These are phyloP conservation scores for Boletus pseudopeckii DNA, from an alignment of 768 basidiomycete genomes.

Conservation along the genomic window DNA sequence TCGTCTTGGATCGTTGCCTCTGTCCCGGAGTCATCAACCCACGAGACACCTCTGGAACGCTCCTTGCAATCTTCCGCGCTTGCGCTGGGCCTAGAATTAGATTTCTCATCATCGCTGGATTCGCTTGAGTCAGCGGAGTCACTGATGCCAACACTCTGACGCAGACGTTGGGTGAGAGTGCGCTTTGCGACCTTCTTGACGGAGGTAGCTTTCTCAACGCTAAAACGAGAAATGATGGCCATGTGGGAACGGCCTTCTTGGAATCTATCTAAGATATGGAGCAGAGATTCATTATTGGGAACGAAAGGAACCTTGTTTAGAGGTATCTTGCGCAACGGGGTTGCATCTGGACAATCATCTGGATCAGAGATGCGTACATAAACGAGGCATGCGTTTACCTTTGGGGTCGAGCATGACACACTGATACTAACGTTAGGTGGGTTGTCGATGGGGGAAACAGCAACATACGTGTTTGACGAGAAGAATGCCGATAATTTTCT, in stretches of 20 bases:
- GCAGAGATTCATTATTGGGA: slow-evolving; percentile 79
- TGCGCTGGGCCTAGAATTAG: slow-evolving; percentile 19
- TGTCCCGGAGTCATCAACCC: slow-evolving; percentile 35
- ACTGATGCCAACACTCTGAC: slow-evolving; percentile 70
- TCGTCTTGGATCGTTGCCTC: slow-evolving; percentile 30
- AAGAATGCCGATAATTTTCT: slow-evolving; percentile 83
- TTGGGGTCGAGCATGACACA: slow-evolving; percentile 86
- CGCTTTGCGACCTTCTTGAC: slow-evolving; percentile 83
- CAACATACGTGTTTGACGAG: slow-evolving; percentile 69
- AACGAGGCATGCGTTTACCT: slow-evolving; percentile 35
- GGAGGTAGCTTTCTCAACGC: slow-evolving; percentile 67
- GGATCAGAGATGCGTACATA: neutral
- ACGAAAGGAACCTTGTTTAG: slow-evolving; percentile 86
- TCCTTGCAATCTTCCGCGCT: slow-evolving; percentile 17
- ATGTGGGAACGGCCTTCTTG: slow-evolving; percentile 91
- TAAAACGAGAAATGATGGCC: slow-evolving; percentile 82
- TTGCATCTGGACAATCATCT: slow-evolving; percentile 52
- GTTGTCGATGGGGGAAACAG: neutral
- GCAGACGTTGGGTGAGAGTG: slow-evolving; percentile 74
- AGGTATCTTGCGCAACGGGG: slow-evolving; percentile 78
- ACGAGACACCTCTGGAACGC: slow-evolving; percentile 26
- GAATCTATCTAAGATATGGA: slow-evolving; percentile 83
- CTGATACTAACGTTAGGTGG: slow-evolving; percentile 12
- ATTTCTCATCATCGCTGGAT: slow-evolving; percentile 41
- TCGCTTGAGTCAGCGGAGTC: slow-evolving; percentile 55